phyloP scores from a whole-genome alignment of 169 alveolate species.

The Eimeria necatrix region DNA sequence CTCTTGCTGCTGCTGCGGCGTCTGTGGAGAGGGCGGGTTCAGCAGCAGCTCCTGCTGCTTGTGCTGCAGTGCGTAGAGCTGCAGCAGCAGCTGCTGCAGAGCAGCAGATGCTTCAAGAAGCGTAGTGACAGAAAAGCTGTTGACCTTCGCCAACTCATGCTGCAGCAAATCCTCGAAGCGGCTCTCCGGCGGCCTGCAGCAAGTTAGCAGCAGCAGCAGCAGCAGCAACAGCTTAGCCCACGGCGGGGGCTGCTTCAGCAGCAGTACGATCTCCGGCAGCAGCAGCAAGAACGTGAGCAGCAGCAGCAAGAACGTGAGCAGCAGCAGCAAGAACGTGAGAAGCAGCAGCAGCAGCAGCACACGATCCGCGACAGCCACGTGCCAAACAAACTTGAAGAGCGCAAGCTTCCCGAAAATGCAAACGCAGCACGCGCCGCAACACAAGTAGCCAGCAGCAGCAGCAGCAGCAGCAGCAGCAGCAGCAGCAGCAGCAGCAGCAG shows the following conservation, averaged over 20 bases:
- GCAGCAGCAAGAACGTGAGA: constrained; percentile 24
- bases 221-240: not conserved
- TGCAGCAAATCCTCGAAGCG: constrained; percentile 88
- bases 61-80: constrained; percentile 43
- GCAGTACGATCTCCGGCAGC: not conserved
- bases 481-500: constrained; percentile 47
- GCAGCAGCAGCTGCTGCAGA: constrained; percentile 59
- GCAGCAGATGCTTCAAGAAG: constrained; percentile 50
- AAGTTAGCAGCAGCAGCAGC: constrained; percentile 17
- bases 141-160: constrained; percentile 87
- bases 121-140: constrained; percentile 79
- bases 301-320: constrained; percentile 20
- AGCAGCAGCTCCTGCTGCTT: constrained; percentile 47
- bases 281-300: constrained; percentile 7
- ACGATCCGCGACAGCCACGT: not conserved
- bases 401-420: not conserved
- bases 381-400: not conserved
- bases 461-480: constrained; percentile 42
- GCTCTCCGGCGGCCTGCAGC: constrained; percentile 87
- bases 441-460: not conserved
- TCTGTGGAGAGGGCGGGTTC: not conserved
- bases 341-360: constrained; percentile 38
- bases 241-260: not conserved
- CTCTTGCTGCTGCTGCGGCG: not conserved
- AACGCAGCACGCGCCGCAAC: constrained; percentile 17